Percentiles rank a stretch among this genome's conserved stretches.
These are phyloP conservation scores for Coniosporium tulheliwenetii DNA, from an alignment of 2,329 filamentous ascomycete species.

Conservation along the genomic window DNA sequence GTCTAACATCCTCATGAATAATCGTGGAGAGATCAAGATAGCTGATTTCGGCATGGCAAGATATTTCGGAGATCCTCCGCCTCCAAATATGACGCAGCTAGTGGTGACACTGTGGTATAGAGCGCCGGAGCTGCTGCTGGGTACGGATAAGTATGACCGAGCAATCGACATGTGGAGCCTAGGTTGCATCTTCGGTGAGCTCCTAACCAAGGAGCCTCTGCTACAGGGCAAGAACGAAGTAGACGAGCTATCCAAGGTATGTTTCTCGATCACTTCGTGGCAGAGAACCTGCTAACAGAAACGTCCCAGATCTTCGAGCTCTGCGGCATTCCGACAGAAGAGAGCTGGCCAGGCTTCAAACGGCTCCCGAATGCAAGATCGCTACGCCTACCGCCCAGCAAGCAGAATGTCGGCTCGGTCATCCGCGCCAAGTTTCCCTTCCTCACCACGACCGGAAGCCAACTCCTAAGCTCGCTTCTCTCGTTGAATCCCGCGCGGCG, in stretches of 20 bases:
- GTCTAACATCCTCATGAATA: slow-evolving; percentile 86
- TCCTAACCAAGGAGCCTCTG: slow-evolving; percentile 68
- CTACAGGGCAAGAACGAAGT: slow-evolving; percentile 87
- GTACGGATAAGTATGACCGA: slow-evolving; percentile 55
- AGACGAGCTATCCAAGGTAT: slow-evolving; percentile 59
- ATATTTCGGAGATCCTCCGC: slow-evolving; percentile 63
- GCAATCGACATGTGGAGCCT: slow-evolving; percentile 92
- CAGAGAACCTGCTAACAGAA: slow-evolving; percentile 2
- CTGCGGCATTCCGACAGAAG: slow-evolving; percentile 70
- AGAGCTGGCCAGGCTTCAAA: slow-evolving; percentile 74
- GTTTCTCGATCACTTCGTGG: slow-evolving; percentile 4
- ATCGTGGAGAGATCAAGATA: slow-evolving; percentile 85
- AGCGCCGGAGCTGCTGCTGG: slow-evolving; percentile 76
- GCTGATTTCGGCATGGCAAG: slow-evolving; percentile 98
- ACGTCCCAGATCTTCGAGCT: slow-evolving; percentile 58
- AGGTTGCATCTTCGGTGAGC: slow-evolving; percentile 88
- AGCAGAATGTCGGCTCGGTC: slow-evolving; percentile 29
- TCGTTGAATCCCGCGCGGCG: slow-evolving; percentile 57
- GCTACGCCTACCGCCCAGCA: slow-evolving; percentile 44
- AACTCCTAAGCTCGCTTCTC: slow-evolving; percentile 54
- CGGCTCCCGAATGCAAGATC: slow-evolving; percentile 74
- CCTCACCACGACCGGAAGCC: slow-evolving; percentile 58
- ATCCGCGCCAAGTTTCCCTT: slow-evolving; percentile 68
- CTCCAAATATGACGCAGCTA: slow-evolving; percentile 66
- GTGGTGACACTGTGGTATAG: slow-evolving; percentile 98